Conservation (phyloP, 2,329 filamentous ascomycete genomes). For the Gaeumannomyces tritici region DNA sequence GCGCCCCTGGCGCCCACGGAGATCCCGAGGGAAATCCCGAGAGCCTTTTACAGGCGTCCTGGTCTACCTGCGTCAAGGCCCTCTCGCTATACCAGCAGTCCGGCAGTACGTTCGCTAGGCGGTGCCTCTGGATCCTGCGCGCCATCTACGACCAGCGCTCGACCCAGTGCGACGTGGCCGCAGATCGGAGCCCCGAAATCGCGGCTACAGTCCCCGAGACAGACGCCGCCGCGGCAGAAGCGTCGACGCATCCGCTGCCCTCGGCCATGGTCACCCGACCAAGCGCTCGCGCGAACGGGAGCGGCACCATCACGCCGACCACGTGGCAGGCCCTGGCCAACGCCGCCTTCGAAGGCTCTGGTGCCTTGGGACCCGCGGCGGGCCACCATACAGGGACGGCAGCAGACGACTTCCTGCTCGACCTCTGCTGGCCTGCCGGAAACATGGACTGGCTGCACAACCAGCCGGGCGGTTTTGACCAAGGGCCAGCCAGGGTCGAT, state of each 20-base stretch:
- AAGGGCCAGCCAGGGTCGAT: background rate
- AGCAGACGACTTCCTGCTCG: slow-evolving; percentile 1
- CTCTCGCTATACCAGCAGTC: background rate
- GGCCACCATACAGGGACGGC: background rate
- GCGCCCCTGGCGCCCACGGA: background rate
- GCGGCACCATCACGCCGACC: background rate
- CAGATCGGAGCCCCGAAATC: background rate
- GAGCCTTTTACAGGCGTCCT: background rate
- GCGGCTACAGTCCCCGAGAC: background rate
- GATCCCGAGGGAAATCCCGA: background rate
- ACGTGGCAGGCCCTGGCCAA: background rate
- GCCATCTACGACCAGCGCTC: background rate
- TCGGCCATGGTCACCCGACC: background rate
- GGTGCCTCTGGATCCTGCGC: slow-evolving; percentile 2
- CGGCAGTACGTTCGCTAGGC: slow-evolving; percentile 1
- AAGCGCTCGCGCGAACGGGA: background rate
- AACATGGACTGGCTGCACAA: slow-evolving; percentile 3
- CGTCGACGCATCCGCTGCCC: background rate
- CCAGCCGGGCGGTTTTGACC: background rate
- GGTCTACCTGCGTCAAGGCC: slow-evolving; percentile 1
- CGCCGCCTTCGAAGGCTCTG: background rate
- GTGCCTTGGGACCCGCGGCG: background rate
- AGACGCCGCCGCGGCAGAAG: background rate
- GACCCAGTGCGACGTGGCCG: background rate
- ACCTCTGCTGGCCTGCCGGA: slow-evolving; percentile 2